Base-by-base conservation (phyloP, 208 protist species). In the Leishmania amazonensis region DNA sequence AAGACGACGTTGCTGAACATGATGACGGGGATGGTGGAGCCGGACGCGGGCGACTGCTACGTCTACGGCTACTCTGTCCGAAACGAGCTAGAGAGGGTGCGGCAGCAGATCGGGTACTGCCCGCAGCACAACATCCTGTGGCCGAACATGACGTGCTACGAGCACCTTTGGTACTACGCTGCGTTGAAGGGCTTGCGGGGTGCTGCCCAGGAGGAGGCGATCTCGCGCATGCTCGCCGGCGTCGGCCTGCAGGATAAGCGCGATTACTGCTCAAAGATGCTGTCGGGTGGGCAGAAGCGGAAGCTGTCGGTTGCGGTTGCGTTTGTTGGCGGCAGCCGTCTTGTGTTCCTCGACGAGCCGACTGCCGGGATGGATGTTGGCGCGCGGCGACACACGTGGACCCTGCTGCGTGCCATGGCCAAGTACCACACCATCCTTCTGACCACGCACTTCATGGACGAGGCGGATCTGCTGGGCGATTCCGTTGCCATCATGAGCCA, bases 391-490 rank as follows among this genome's bases (percentile, higher is more conserved):
- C 84, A 91, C 72, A 89, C 91, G 58, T 98, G 96, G 96, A 84
- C 85, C 9, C 76, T 98, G 38, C 79, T 95, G 70, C 40, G n/a
- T 47, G 45, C 45, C 45, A 47, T 47, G 45, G 45, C 45, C 45
- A 47, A 47, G 45, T 47, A 11, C 45, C 90, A 84, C 77, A 95
- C 86, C 19, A 90, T 96, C 45, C 67, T 96, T 7, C 81, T 96
- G 60, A 93, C 84, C 53, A 98, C 96, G 35, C 98, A 99, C 84
- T 98, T 91, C 84, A 99, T 99, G 98, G 98, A 99, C 78, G 99
- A 99, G 84, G 99, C 99, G 8, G 98, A 99, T 79, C 79, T 96
- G 31, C 89, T 99, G n/a, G 90, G 81, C 79, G 88, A 31, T 97
- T 99, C 76, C 45, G 45, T 47, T 74, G 97, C 90, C 1, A 99